Evolutionary conservation across 768 basidiomycete genomes (phyloP), one percentile per base, ranked within the genome.

Genomic region (Boletales sp.): DNA sequence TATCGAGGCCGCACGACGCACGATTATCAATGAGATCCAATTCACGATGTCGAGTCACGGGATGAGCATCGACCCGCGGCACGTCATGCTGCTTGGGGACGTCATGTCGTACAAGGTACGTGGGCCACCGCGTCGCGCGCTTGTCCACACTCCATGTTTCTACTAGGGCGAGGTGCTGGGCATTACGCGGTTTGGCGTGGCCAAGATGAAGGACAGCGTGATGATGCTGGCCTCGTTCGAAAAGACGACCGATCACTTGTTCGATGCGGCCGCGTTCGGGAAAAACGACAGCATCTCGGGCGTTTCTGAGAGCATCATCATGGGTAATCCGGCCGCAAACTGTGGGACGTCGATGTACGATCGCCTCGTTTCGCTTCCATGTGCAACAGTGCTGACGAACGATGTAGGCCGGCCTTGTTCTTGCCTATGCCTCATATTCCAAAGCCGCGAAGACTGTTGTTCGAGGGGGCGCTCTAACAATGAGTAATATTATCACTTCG

Each of bases 141-240:
- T 33, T 31, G 12, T 14, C 36, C 31, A 38, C 31, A 7, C 10
- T 8, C 13, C 8, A 14, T 50, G 25, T 28, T 28, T 39, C n/a
- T 8, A 8, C 41, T 14, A 94, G 90, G 96, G 96, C 38, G 95
- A 98, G 66, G 94, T 98, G 1, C 73, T 99, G 45, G 96, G 96
- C 40, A 98, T 99, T 68, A 99, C 96, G 8, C 89, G 96, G 30
- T 98, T 98, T 70, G 96, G 96, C 64, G 95, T 99, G 21, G 91
- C 94, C 8, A 97, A 97, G 74, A 98, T 98, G 93, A 98, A 98
- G 70, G 96, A 99, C 70, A 93, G 91, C 61, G 94, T 97, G 1
- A 81, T 99, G 61, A 99, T 98, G 96, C 75, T 98, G 60, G 96
- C 96, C 10, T 96, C 93, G 21, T 99, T 99, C 69, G 96, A 99